Base-by-base conservation (phyloP, 2,329 filamentous ascomycete species). In the Colletotrichum sojae region DNA sequence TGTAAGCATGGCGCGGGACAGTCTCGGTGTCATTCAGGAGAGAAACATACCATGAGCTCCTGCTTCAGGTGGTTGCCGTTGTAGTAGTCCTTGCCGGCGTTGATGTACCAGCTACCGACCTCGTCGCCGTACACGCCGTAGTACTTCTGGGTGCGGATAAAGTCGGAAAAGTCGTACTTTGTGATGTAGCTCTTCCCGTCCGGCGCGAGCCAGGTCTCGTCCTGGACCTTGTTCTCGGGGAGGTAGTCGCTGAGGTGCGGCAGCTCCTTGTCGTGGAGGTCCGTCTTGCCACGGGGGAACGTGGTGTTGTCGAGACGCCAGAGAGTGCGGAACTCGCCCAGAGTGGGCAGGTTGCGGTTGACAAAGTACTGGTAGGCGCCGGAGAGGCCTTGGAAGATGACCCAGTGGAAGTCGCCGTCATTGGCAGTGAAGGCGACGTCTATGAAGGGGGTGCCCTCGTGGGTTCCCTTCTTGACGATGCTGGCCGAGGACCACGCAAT, bases 341-440 rank as follows among this genome's bases (percentile, higher is more conserved):
- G 78, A 0, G 76, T 78, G 1, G 85, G 84, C 4, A 87, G 75
- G 4, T 78, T 82, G 58, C 77, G 82, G 73, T 87, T 87, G 67
- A 87, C 83, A 58, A 87, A 85, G 75, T 87, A 87, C 63, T 87
- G 85, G 71, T 87, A 87, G n/a, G 85, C 84, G n/a, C 85, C 85
- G 2, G 82, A 76, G 1, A 86, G 80, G 16, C 81, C 80, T 3
- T 83, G 78, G 70, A 83, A 81, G 64, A 87, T 83, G 12, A 87
- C 82, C 84, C 84, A 87, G 69, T 87, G 85, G 64, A 86, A 80
- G 61, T 86, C 84, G 6, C 83, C 84, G 72, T 84, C 83, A 1
- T 67, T 73, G 0, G 85, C 81, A 3, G 76, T 80, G 73, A 87
- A 86, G 31, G 78, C 77, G 60, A 88, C 77, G 69, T 87, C 84